These are phyloP conservation scores for Albugo candida DNA, from an alignment of 352 stramenopile species.

Conservation along the genomic window DNA sequence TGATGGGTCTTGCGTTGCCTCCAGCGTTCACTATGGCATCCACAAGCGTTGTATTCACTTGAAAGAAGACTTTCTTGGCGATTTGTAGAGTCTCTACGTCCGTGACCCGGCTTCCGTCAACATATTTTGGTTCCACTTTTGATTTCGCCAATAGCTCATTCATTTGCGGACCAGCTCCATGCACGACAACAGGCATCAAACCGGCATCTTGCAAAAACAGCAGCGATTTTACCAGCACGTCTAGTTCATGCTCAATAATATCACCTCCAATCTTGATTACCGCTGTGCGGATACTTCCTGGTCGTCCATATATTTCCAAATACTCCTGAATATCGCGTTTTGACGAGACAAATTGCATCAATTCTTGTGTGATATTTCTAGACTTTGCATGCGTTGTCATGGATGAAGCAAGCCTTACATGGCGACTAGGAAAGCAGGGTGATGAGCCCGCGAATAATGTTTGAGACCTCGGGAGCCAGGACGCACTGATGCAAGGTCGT, in stretches of 20 bases:
- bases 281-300: slow-evolving; percentile 43
- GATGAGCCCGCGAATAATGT: no score
- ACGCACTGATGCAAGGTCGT: no score
- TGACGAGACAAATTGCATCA: slow-evolving; percentile 33
- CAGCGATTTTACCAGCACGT: slow-evolving; percentile 66
- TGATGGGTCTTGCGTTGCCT: slow-evolving; percentile 54
- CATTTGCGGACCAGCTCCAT: slow-evolving; percentile 78
- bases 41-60: slow-evolving; percentile 68
- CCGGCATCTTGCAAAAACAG: slow-evolving; percentile 67
- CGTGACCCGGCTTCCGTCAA: slow-evolving; percentile 73
- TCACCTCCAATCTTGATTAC: slow-evolving; percentile 83
- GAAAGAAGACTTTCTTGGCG: slow-evolving; percentile 67
- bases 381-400: no score
- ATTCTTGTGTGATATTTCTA: slow-evolving; percentile 18
- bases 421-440: no score
- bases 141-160: slow-evolving; percentile 62
- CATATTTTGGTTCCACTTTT: slow-evolving; percentile 76
- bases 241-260: slow-evolving; percentile 74
- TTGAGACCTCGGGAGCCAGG: no score
- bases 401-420: no score
- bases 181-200: slow-evolving; percentile 73
- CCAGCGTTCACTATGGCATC: slow-evolving; percentile 48
- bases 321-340: slow-evolving; percentile 47
- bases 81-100: slow-evolving; percentile 74
- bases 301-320: slow-evolving; percentile 46